Conservation (phyloP, 768 basidiomycete species). For the Boletus reticulatus region DNA sequence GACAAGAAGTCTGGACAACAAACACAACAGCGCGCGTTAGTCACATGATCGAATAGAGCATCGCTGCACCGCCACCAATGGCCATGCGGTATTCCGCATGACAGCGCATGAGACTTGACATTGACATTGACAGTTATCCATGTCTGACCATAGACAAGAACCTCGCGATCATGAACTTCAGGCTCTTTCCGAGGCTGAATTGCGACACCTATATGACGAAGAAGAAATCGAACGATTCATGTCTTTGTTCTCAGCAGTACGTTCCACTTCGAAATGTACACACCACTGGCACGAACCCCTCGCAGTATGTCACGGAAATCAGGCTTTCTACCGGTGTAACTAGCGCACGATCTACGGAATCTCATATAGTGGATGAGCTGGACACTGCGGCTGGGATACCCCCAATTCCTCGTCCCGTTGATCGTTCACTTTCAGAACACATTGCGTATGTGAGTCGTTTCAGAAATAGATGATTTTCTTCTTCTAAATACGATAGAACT, state of each 20-base stretch:
- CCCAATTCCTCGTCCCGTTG: neutral
- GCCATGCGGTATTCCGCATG: too few relatives aligned
- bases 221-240: constrained; percentile 65
- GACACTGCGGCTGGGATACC: neutral
- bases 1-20: neutral
- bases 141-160: constrained; percentile 10
- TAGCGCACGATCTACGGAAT: constrained; percentile 19
- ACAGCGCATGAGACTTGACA: too few relatives aligned
- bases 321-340: constrained; percentile 32
- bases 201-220: constrained; percentile 58
- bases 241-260: constrained; percentile 56
- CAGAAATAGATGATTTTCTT: constrained; percentile 4
- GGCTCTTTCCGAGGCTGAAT: constrained; percentile 47
- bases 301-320: constrained; percentile 62
- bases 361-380: neutral
- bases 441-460: constrained; percentile 24
- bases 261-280: constrained; percentile 18
- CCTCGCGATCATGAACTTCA: constrained; percentile 9
- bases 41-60: constrained; percentile 25
- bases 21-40: constrained; percentile 23
- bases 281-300: neutral
- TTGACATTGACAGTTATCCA: neutral
- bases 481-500: constrained; percentile 29
- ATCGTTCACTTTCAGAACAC: constrained; percentile 26
- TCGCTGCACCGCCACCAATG: neutral